These are phyloP conservation scores for Melampsora larici-populina DNA, from an alignment of 1,284 basidiomycete species.

Conservation along the genomic window DNA sequence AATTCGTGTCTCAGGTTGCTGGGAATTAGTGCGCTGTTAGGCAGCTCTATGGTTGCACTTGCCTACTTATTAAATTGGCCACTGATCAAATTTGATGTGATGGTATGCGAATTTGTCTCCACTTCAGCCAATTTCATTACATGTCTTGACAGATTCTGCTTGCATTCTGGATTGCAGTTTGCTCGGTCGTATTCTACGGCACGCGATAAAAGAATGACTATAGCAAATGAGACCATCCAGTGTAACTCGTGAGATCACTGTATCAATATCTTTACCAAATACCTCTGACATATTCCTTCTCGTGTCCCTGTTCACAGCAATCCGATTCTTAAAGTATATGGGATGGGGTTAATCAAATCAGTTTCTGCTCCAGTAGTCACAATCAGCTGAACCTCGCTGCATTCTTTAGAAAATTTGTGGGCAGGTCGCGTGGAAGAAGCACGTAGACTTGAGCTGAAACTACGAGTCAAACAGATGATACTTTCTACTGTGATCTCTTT, in stretches of 20 bases:
- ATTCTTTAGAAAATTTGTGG: conserved; percentile 55
- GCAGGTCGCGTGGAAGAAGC: conserved; percentile 30
- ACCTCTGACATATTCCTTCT: not conserved
- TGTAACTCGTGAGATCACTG: conserved; percentile 10
- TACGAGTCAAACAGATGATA: conserved; percentile 62
- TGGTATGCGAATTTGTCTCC: not conserved
- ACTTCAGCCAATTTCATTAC: not conserved
- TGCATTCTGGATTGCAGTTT: conserved; percentile 2
- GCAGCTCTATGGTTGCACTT: conserved; percentile 19
- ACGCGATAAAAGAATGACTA: conserved; percentile 38
- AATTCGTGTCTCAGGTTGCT: conserved; percentile 8
- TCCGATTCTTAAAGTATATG: conserved; percentile 44
- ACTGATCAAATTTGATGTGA: conserved; percentile 43
- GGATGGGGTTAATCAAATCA: conserved; percentile 55
- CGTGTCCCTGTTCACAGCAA: conserved; percentile 20
- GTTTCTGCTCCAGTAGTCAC: not conserved
- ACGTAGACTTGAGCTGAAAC: conserved; percentile 21
- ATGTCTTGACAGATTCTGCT: not conserved
- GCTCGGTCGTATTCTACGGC: conserved; percentile 30
- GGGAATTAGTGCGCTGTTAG: conserved; percentile 40
- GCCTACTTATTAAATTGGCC: conserved; percentile 44
- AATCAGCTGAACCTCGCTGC: conserved; percentile 7
- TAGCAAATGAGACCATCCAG: conserved; percentile 43
- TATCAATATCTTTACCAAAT: not conserved
- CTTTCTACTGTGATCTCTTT: conserved; percentile 62